Percentiles rank a stretch among this genome's conserved stretches.
phyloP scores from a whole-genome alignment of 352 stramenopile species.

The Pythium phragmiticola region DNA sequence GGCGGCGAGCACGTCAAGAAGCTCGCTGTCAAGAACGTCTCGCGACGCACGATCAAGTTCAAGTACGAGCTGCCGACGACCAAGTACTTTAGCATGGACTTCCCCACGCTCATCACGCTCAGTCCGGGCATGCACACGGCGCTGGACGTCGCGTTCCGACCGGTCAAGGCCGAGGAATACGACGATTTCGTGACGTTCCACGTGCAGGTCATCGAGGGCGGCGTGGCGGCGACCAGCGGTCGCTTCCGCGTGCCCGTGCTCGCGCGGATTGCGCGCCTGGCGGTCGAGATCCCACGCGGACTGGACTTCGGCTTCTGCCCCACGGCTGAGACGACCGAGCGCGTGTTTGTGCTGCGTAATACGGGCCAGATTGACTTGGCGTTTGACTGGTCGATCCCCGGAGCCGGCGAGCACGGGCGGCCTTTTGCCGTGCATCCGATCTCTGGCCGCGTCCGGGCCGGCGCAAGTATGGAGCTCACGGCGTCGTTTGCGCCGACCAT shows the following conservation, averaged over 20 bases:
- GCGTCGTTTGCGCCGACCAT: slow-evolving; percentile 67
- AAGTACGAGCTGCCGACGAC: slow-evolving; percentile 92
- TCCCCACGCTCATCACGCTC: slow-evolving; percentile 87
- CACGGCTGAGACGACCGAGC: slow-evolving; percentile 77
- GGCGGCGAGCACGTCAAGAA: slow-evolving; percentile 91
- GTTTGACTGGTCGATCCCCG: slow-evolving; percentile 85
- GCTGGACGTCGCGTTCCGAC: slow-evolving; percentile 90
- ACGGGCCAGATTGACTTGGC: slow-evolving; percentile 82
- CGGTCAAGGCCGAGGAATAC: slow-evolving; percentile 88
- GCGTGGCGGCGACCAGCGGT: slow-evolving; percentile 59
- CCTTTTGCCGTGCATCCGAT: slow-evolving; percentile 84
- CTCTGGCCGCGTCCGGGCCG: slow-evolving; percentile 62
- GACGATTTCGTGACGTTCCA: slow-evolving; percentile 91
- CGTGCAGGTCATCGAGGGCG: slow-evolving; percentile 81
- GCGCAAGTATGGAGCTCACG: slow-evolving; percentile 59
- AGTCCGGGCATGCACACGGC: slow-evolving; percentile 84
- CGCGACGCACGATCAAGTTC: slow-evolving; percentile 83
- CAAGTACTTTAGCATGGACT: slow-evolving; percentile 94
- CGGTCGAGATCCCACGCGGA: slow-evolving; percentile 51
- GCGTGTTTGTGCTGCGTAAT: slow-evolving; percentile 80
- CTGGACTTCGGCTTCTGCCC: slow-evolving; percentile 90
- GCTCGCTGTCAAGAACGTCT: slow-evolving; percentile 91
- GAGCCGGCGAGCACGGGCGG: slow-evolving; percentile 53
- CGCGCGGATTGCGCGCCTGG: slow-evolving; percentile 76
- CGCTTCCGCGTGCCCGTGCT: slow-evolving; percentile 87